Evolutionary conservation across 2,329 filamentous ascomycete genomes (phyloP).

Genomic region (Alternaria triticimaculans): DNA sequence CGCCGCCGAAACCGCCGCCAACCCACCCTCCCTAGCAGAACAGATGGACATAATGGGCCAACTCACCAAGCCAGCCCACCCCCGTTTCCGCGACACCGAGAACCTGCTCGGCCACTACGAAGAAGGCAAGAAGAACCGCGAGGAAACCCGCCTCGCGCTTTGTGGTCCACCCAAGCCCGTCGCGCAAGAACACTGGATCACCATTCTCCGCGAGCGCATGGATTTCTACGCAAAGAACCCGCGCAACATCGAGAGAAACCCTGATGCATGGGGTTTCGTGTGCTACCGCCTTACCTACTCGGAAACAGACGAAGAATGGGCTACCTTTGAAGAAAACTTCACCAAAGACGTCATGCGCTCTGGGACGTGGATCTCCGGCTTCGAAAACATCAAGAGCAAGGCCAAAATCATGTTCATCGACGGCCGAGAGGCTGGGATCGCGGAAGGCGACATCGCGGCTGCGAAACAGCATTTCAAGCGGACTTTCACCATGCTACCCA

Average conservation of each 20-base stretch:
- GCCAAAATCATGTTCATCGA: slow-evolving; percentile 15
- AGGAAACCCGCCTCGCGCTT: slow-evolving; percentile 12
- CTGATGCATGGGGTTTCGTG: slow-evolving; percentile 23
- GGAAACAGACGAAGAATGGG: slow-evolving; percentile 25
- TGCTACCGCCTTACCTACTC: slow-evolving; percentile 28
- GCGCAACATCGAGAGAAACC: slow-evolving; percentile 2
- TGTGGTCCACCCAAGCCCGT: slow-evolving; percentile 12
- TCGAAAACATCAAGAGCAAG: slow-evolving; percentile 5
- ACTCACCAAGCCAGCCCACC: slow-evolving; percentile 9
- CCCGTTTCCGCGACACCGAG: slow-evolving; percentile 16
- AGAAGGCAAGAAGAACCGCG: slow-evolving; percentile 19
- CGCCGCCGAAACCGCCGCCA: neutral
- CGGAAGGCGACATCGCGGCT: slow-evolving; percentile 26
- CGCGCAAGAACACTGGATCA: slow-evolving; percentile 25
- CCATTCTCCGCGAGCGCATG: slow-evolving; percentile 21
- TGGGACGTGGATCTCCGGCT: slow-evolving; percentile 6
- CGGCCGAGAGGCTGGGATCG: slow-evolving; percentile 19
- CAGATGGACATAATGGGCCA: slow-evolving; percentile 2
- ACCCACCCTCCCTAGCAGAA: neutral
- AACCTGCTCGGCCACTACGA: slow-evolving; percentile 18
- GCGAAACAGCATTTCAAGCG: slow-evolving; percentile 18
- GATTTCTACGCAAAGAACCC: slow-evolving; percentile 17
- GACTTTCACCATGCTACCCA: slow-evolving; percentile 9
- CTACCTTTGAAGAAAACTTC: slow-evolving; percentile 17
- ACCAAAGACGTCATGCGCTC: slow-evolving; percentile 14